Evolutionary conservation across 2,329 filamentous ascomycete genomes (phyloP).

Genomic region (Mycosphaerelloides madeirae): DNA sequence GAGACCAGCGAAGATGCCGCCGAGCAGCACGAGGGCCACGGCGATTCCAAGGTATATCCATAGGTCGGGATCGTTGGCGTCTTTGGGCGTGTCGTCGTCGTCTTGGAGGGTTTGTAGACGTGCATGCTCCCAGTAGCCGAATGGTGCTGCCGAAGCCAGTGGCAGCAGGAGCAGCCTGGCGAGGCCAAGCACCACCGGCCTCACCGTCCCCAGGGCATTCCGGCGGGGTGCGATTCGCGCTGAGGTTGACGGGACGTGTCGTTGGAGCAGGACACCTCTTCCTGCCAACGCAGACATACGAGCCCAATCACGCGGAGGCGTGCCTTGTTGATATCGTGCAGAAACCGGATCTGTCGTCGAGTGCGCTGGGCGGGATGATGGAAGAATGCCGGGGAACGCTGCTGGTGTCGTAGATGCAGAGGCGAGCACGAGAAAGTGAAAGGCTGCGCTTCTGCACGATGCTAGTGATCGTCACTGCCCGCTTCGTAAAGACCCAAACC

Average conservation of each 20-base stretch:
- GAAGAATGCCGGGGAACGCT: too few relatives aligned
- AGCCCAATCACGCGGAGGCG: conserved; percentile 2
- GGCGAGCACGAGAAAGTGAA: too few relatives aligned
- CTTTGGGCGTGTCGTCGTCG: conserved; percentile 25
- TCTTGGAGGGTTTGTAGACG: conserved; percentile 8
- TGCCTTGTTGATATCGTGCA: too few relatives aligned
- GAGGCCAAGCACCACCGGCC: conserved; percentile 16
- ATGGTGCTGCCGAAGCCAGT: conserved; percentile 19
- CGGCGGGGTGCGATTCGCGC: not conserved
- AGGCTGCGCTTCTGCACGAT: too few relatives aligned
- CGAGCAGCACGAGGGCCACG: conserved; percentile 73
- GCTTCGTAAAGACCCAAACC: too few relatives aligned
- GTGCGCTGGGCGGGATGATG: too few relatives aligned
- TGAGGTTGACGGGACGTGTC: too few relatives aligned
- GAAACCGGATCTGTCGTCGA: too few relatives aligned
- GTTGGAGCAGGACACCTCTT: conserved; percentile 1
- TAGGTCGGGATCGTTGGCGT: conserved; percentile 54
- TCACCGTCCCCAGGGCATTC: conserved; percentile 11
- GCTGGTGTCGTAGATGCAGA: too few relatives aligned
- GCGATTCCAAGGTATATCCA: conserved; percentile 81
- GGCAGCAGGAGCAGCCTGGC: conserved; percentile 20
- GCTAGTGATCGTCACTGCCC: too few relatives aligned
- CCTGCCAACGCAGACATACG: conserved; percentile 9
- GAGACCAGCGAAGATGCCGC: conserved; percentile 89
- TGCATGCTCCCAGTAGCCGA: conserved; percentile 6